A percentile compares a stretch with the other conserved stretches of the same genome.
phyloP scores from a whole-genome alignment of 306 rosid genomes.

The Hippophae gyantsensis region DNA sequence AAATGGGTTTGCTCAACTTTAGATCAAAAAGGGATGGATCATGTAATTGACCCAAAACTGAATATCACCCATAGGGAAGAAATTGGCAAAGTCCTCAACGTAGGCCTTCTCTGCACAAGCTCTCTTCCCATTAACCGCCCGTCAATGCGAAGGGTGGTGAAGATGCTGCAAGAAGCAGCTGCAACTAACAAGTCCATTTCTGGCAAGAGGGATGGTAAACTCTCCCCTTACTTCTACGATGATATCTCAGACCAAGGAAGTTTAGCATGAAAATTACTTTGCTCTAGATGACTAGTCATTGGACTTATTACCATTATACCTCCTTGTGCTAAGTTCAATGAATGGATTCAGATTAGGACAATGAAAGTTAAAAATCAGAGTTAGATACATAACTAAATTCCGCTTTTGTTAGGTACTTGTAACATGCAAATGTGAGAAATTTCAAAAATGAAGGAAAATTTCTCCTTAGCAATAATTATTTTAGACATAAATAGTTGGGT shows the following conservation, averaged over 20 bases:
- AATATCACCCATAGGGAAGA: slow-evolving; percentile 37
- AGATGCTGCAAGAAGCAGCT: slow-evolving; percentile 45
- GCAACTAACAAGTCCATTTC: slow-evolving; percentile 26
- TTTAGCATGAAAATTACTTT: slow-evolving; percentile 6
- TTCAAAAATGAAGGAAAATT: neutral
- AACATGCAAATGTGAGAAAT: slow-evolving; percentile 2
- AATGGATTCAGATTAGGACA: neutral
- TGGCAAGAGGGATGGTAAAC: slow-evolving; percentile 25
- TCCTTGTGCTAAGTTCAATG: no score
- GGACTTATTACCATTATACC: neutral
- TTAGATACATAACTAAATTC: neutral
- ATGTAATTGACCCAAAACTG: slow-evolving; percentile 42
- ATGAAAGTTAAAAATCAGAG: neutral
- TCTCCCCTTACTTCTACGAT: slow-evolving; percentile 56
- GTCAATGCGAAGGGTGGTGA: slow-evolving; percentile 67
- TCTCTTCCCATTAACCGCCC: slow-evolving; percentile 58
- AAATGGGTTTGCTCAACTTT: slow-evolving; percentile 48
- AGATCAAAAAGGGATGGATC: slow-evolving; percentile 38
- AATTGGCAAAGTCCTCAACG: slow-evolving; percentile 34
- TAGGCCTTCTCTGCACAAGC: slow-evolving; percentile 53
- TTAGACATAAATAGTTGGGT: neutral
- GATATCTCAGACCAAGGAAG: slow-evolving; percentile 27
- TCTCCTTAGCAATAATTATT: no score
- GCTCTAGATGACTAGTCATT: no score
- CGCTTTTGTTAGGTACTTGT: neutral